Conservation (phyloP, 805 yeast genomes). For the Phaffomyces opuntiae region DNA sequence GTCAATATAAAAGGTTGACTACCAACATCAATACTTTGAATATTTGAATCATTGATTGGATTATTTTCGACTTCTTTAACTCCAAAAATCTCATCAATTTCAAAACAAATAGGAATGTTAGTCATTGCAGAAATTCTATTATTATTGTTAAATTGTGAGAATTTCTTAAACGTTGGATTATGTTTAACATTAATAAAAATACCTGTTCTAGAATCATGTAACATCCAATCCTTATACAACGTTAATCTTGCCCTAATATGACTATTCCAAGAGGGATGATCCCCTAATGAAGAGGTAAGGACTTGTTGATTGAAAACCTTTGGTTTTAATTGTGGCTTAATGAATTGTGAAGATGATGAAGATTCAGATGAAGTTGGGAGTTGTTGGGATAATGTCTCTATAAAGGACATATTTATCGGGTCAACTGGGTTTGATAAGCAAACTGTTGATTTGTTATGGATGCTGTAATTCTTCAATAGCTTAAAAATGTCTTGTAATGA, state of each 20-base stretch:
- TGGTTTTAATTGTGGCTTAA: conserved; percentile 7
- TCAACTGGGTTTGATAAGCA: conserved; percentile 14
- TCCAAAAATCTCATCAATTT: conserved; percentile 2
- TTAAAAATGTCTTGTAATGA: conserved; percentile 12
- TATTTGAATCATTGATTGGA: neutral
- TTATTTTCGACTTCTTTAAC: conserved; percentile 3
- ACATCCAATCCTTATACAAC: conserved; percentile 20
- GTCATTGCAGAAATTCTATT: neutral
- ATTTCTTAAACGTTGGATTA: conserved; percentile 11
- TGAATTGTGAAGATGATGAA: neutral
- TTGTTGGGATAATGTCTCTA: conserved; percentile 7
- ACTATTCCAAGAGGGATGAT: conserved; percentile 14
- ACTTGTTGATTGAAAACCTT: conserved; percentile 16
- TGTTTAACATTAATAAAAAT: conserved; percentile 16
- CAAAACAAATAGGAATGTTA: conserved; percentile 5
- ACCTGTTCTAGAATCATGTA: conserved; percentile 4
- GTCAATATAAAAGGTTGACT: conserved; percentile 10
- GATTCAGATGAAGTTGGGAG: conserved; percentile 1
- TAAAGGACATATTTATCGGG: conserved; percentile 17
- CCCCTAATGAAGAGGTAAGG: conserved; percentile 17
- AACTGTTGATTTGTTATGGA: conserved; percentile 12
- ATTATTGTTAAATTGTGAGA: conserved; percentile 2
- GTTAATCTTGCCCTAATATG: conserved; percentile 15
- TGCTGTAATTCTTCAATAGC: conserved; percentile 11
- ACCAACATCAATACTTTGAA: neutral